Evolutionary conservation across 2,329 filamentous ascomycete species (phyloP), one percentile per base, ranked within the genome.

Genomic region (Diaporthe eres): DNA sequence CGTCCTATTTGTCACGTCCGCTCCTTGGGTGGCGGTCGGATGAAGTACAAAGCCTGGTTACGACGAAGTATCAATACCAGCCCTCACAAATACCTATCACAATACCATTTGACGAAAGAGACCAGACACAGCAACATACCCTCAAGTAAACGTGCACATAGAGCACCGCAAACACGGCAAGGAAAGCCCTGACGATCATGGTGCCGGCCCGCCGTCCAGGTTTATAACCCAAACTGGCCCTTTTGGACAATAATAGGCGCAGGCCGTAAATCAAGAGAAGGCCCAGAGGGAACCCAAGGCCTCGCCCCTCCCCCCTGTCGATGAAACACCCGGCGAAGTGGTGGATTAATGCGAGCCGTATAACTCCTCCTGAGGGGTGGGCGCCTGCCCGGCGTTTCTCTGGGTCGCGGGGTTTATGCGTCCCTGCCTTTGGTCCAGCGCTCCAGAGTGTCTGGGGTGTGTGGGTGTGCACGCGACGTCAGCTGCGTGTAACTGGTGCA

Each of bases 111-210:
- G 12, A 8, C 15, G 17, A 65, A 4, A n/a, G 28, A 10, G 1
- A 15, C 3, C 1, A 51, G 0, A 10, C 2, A 0, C 4, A 47
- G 10, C 19, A 19, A 39, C 28, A 71, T 70, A 70, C 73, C 53
- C 72, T 72, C 47, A 77, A 34, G 55, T 77, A 75, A 13, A 77
- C 44, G 39, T 72, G 68, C 60, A 77, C 75, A n/a, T 75, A 75
- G 25, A 74, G 57, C 68, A 75, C 51, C 42, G 72, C 73, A 51
- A 63, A 60, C 8, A 77, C 63, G 42, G 75, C 77, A 61, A 70
- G 72, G 19, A 77, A 44, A n/a, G 65, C 39, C 34, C 73, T 63
- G 15, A 60, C 28, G 55, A 77, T 61, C 77, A 77, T 77, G 31
- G 19, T 58, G 63, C 47, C 49, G 34, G 34, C 49, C 47, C 49